A percentile compares a stretch with the other conserved stretches of the same genome.
phyloP scores from a whole-genome alignment of 208 protist species.

The Crithidia acanthocephali region DNA sequence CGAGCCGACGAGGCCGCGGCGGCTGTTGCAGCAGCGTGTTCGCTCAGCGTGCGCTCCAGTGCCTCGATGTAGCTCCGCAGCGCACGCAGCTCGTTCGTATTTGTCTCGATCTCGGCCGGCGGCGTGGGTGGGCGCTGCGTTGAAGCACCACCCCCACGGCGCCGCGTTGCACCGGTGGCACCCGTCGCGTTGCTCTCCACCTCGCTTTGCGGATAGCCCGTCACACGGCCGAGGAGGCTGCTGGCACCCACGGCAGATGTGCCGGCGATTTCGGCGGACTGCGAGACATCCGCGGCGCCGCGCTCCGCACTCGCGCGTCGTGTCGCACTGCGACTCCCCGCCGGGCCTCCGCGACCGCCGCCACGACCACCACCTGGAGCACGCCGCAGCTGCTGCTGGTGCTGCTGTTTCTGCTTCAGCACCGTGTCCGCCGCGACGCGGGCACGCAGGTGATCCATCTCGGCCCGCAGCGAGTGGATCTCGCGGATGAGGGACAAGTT shows the following conservation, averaged over 20 bases:
- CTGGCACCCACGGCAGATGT: background rate
- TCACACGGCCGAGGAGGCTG: constrained; percentile 2
- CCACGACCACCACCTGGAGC: background rate
- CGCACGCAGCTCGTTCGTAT: constrained; percentile 78
- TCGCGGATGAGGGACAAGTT: constrained; percentile 96
- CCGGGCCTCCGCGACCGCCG: background rate
- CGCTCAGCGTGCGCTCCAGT: constrained; percentile 64
- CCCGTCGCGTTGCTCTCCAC: constrained; percentile 11
- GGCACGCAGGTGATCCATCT: constrained; percentile 83
- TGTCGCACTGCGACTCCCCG: background rate
- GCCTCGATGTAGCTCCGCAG: constrained; percentile 80
- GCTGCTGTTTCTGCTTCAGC: constrained; percentile 35
- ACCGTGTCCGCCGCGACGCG: constrained; percentile 66
- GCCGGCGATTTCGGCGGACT: background rate
- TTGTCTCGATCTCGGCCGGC: constrained; percentile 77
- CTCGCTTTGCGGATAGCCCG: constrained; percentile 6
- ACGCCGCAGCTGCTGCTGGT: constrained; percentile 22
- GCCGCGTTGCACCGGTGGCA: background rate
- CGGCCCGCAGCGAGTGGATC: constrained; percentile 94
- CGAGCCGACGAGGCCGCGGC: background rate
- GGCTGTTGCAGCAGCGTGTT: background rate
- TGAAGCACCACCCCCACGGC: constrained; percentile 1
- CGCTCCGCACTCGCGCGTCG: constrained; percentile 13
- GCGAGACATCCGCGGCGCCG: background rate
- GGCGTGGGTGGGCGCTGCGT: constrained; percentile 39